Evolutionary conservation across 441 rosid genomes (phyloP), one percentile per base, ranked within the genome.

Genomic region (Dalechampia spathulata): DNA sequence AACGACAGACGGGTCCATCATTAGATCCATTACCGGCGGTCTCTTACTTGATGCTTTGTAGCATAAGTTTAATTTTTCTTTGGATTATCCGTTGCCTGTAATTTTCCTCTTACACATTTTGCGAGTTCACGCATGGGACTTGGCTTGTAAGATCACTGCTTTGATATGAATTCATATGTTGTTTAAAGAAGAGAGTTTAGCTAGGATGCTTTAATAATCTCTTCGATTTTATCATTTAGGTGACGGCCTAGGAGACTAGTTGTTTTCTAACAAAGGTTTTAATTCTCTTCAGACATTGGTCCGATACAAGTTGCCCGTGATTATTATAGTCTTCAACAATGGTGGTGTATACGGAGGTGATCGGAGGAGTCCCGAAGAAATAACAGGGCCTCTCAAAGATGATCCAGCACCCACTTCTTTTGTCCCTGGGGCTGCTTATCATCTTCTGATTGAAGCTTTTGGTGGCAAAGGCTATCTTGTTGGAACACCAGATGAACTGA

Each of bases 331-430:
- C 47, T 88, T 92, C 60, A 88, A 92, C 77, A 92, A 88, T 52
- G 98, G 95, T 6, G 97, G 94, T 46, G 96, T 90, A 9, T 90
- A 87, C 59, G 96, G 97, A 1, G 95, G 98, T 67, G 95, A 92
- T 14, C 62, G 94, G 47, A 88, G 98, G 75, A 77, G 69, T 67
- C 75, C 85, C 1, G 94, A 92, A 64, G 95, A 88, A 75, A 71
- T 86, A 58, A 50, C 72, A 0, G 98, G 96, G 43, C 95, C 96
- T 44, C 42, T 73, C 61, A 84, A 77, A 80, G 88, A 80, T 23
- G 98, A 88, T 59, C 98, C 98, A n/a, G 95, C 98, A 25, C 95
- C 95, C 32, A 92, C 98, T 43, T 88, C 98, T 1, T 88, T 92
- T 66, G 96, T 92, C 11, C 94, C 95, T 1, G 68, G 80, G 55